These are phyloP conservation scores for Incumbomyces lentus DNA, from an alignment of 2,329 filamentous ascomycete species.

Conservation along the genomic window DNA sequence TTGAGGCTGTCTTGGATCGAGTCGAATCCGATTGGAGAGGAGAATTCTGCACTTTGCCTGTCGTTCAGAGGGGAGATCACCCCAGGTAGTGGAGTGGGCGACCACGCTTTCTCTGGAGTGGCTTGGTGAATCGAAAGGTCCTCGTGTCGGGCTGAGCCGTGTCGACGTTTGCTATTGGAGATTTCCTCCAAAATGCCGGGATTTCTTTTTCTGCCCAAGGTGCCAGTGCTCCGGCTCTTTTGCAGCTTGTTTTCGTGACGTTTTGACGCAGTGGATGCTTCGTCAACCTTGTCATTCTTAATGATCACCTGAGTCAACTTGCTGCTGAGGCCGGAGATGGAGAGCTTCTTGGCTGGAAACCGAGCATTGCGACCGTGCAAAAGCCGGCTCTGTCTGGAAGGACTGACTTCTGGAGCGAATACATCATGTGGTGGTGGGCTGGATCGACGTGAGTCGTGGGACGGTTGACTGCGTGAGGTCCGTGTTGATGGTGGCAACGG, in stretches of 20 bases:
- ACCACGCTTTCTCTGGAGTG: conserved; percentile 7
- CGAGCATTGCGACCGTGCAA: conserved; percentile 17
- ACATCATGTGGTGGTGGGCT: background rate
- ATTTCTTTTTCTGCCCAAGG: conserved; percentile 1
- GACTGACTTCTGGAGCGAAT: background rate
- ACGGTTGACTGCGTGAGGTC: background rate
- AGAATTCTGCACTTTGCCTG: conserved; percentile 14
- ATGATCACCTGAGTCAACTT: conserved; percentile 13
- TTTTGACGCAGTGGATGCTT: conserved; percentile 7
- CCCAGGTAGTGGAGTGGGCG: conserved; percentile 2
- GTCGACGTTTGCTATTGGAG: conserved; percentile 13
- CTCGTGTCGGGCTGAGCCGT: conserved; percentile 8
- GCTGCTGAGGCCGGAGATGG: conserved; percentile 15
- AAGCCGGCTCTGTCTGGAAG: conserved; percentile 15
- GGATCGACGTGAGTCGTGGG: background rate
- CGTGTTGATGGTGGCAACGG: background rate
- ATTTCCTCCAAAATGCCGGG: conserved; percentile 17
- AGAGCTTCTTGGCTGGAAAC: conserved; percentile 17
- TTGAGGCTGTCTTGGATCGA: conserved; percentile 10
- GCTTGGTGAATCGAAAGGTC: conserved; percentile 18
- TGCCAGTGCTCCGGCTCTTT: conserved; percentile 7
- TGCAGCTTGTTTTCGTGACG: conserved; percentile 12
- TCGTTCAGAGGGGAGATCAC: conserved; percentile 12
- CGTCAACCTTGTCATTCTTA: conserved; percentile 11
- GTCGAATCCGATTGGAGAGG: conserved; percentile 10